Percentiles rank a stretch among this genome's conserved stretches.
Evolutionary conservation across 192 early-diverging fungal genomes (phyloP).

Genomic region (Lunasporangiospora selenospora): DNA sequence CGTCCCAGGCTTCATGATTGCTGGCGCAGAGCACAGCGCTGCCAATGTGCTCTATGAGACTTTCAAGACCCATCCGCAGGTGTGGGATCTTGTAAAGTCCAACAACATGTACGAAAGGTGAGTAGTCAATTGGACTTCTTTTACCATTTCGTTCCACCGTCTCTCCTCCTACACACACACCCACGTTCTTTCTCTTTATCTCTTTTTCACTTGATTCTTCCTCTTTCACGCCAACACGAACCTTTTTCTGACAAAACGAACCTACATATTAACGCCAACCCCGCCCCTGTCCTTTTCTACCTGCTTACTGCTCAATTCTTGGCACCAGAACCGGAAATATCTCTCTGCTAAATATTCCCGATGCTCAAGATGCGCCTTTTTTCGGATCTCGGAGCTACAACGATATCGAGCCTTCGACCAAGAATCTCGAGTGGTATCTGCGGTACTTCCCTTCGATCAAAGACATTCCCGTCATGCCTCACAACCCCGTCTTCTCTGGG

Average conservation of each 20-base stretch:
- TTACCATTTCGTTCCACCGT: too few relatives aligned
- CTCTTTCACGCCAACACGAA: not conserved
- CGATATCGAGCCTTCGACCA: slow-evolving; percentile 38
- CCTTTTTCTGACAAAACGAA: too few relatives aligned
- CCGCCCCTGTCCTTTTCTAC: too few relatives aligned
- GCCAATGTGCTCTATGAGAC: slow-evolving; percentile 51
- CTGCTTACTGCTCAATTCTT: too few relatives aligned
- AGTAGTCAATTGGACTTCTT: too few relatives aligned
- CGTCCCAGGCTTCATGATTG: slow-evolving; percentile 61
- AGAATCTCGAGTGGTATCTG: slow-evolving; percentile 47
- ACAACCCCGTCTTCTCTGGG: slow-evolving; percentile 39
- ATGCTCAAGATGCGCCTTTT: slow-evolving; percentile 31
- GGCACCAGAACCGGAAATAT: slow-evolving; percentile 40
- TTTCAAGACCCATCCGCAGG: slow-evolving; percentile 54
- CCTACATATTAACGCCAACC: too few relatives aligned
- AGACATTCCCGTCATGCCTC: slow-evolving; percentile 32
- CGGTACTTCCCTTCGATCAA: slow-evolving; percentile 49
- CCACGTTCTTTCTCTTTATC: not conserved
- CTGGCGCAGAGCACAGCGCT: slow-evolving; percentile 55
- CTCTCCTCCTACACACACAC: not conserved
- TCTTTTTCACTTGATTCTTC: not conserved
- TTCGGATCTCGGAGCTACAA: slow-evolving; percentile 43
- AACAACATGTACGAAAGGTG: slow-evolving; percentile 48
- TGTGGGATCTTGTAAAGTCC: slow-evolving; percentile 48
- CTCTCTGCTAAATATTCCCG: slow-evolving; percentile 31